Evolutionary conservation across 169 alveolate species (phyloP).

Genomic region (Miamiensis avidus): DNA sequence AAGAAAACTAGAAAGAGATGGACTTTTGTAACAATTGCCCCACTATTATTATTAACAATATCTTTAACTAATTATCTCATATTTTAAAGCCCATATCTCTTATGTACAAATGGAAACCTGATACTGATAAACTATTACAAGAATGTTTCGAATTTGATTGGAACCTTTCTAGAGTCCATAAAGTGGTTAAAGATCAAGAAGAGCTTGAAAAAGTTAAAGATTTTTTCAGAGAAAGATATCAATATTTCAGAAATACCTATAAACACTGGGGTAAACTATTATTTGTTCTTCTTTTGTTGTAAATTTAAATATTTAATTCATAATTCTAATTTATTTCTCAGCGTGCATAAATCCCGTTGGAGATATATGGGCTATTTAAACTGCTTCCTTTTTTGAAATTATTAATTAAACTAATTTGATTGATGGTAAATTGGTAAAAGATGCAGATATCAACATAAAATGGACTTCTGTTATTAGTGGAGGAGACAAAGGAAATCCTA

Average conservation of each 20-base stretch:
- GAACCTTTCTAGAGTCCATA: slow-evolving; percentile 53
- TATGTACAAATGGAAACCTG: slow-evolving; percentile 53
- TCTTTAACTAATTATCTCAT: too few relatives aligned
- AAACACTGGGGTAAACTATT: slow-evolving; percentile 6
- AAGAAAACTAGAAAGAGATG: slow-evolving; percentile 37
- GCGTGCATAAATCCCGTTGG: slow-evolving; percentile 43
- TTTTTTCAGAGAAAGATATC: slow-evolving; percentile 43
- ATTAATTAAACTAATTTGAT: slow-evolving; percentile 45
- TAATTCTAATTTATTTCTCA: slow-evolving; percentile 7
- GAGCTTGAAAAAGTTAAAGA: slow-evolving; percentile 48
- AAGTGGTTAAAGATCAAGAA: slow-evolving; percentile 50
- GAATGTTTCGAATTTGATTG: slow-evolving; percentile 76
- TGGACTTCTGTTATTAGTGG: slow-evolving; percentile 52
- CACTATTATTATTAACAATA: too few relatives aligned
- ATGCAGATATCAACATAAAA: slow-evolving; percentile 55
- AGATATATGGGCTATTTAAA: slow-evolving; percentile 50
- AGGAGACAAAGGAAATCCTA: slow-evolving; percentile 35
- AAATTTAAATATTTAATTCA: too few relatives aligned
- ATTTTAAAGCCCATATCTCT: slow-evolving; percentile 24
- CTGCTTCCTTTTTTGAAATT: slow-evolving; percentile 53
- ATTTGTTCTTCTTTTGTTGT: too few relatives aligned
- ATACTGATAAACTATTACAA: slow-evolving; percentile 49
- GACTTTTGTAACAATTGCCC: slow-evolving; percentile 6
- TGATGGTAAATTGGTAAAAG: slow-evolving; percentile 54
- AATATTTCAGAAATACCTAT: slow-evolving; percentile 34